Evolutionary conservation across 1,284 basidiomycete genomes (phyloP).

Genomic region (Cutaneotrichosporon cutaneum): DNA sequence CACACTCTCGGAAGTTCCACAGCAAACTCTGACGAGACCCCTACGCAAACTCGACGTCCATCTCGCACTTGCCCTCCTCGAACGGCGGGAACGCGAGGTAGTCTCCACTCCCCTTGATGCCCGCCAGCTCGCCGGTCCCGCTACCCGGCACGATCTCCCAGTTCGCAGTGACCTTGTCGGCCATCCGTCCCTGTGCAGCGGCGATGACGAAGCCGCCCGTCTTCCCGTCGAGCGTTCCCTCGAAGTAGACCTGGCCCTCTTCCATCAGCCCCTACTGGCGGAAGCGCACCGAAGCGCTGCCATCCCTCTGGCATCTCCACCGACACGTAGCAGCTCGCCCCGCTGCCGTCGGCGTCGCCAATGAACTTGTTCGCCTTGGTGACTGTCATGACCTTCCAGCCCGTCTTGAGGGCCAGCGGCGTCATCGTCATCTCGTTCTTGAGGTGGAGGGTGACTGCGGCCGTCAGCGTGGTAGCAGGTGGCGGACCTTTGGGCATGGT

Average conservation of each 20-base stretch:
- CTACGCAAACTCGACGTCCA: background rate
- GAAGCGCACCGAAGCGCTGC: background rate
- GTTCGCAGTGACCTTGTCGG: background rate
- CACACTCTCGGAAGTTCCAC: too few species aligned
- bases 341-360: background rate
- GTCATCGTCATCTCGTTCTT: background rate
- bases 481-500: background rate
- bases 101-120: background rate
- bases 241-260: conserved; percentile 3
- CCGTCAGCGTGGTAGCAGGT: too few species aligned
- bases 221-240: background rate
- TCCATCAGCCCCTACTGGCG: background rate
- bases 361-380: background rate
- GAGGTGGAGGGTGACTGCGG: background rate
- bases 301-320: background rate
- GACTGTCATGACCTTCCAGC: background rate
- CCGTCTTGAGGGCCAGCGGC: background rate
- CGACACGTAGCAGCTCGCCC: background rate
- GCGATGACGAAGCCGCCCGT: background rate
- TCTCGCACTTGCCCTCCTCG: background rate
- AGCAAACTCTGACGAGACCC: too few species aligned
- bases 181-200: background rate
- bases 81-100: background rate
- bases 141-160: background rate
- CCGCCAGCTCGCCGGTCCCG: background rate